A percentile compares a stretch with the other conserved stretches of the same genome.
These are phyloP conservation scores for Mycena latifolia DNA, from an alignment of 768 basidiomycete genomes.

Conservation along the genomic window DNA sequence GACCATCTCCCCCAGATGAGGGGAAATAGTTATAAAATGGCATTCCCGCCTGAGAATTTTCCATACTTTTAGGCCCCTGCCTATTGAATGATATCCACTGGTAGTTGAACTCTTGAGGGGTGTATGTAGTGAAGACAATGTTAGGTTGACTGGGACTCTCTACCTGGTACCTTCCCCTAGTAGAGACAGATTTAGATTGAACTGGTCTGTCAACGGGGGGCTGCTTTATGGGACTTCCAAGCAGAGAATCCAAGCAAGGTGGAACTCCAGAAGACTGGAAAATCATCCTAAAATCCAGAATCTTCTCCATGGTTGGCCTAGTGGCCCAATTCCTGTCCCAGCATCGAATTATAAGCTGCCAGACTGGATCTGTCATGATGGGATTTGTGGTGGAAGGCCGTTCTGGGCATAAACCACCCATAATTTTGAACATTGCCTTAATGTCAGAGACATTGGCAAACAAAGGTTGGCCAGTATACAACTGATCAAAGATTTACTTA, in stretches of 20 bases:
- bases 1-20: no score
- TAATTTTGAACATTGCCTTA: not conserved
- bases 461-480: conserved; percentile 10
- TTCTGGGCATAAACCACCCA: not conserved
- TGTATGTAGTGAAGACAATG: no score
- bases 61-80: no score
- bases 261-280: not conserved
- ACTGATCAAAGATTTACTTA: not conserved
- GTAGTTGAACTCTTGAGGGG: no score
- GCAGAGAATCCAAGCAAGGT: not conserved
- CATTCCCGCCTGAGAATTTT: no score
- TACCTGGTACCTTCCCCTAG: no score
- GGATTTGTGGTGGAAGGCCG: not conserved
- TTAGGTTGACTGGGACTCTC: no score
- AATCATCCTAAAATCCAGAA: not conserved
- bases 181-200: no score
- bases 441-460: not conserved
- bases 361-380: not conserved
- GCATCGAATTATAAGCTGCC: conserved; percentile 1
- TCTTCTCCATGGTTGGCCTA: not conserved
- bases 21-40: no score
- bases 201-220: no score
- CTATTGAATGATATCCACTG: no score
- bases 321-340: not conserved
- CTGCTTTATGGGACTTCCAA: no score